Evolutionary conservation across 2,329 filamentous ascomycete species (phyloP), one percentile per base, ranked within the genome.

Genomic region (Claviceps humidiphila): DNA sequence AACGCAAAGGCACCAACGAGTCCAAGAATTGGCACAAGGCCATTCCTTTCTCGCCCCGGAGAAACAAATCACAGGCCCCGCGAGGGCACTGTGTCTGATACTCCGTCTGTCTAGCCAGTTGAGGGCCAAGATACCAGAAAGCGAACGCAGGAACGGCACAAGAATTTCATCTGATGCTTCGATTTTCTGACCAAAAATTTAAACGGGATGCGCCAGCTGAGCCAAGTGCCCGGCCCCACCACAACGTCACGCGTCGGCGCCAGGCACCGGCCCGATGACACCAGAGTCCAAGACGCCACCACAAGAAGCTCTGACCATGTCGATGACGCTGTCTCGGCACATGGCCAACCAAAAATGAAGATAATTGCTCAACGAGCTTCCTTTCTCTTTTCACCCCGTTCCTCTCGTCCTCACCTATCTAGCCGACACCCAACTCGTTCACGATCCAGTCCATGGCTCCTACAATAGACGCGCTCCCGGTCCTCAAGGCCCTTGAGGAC

Each of bases 401-500:
- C 2, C 41, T 34, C 30, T 34, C 30, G 30, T 11, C 30, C 30
- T 34, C 16, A 16, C 22, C 8, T 20, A 34, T 42, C 39, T 24
- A 39, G 22, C 37, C 38, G 26, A 14, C 0, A 22, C n/a, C n/a
- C 37, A 17, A 20, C 22, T 41, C 38, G 40, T 22, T 26, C 26
- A 24, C 26, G 1, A 24, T 26, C 5, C 3, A 14, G 14, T 38
- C 43, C 0, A 53, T 53, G 52, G 38, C 44, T 22, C 38, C 44
- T 24, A 48, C 38, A 13, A 85, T 91, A 84, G 77, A 84, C 56
- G 47, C 53, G 9, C 71, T 95, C 20, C 89, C 89, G 5, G 67
- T 75, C n/a, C 70, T 95, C 58, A 78, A 79, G 57, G 76, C 79
- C 40, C 72, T 93, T 13, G 71, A 76, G 57, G 88, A 95, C 58